These are phyloP conservation scores for Persicaria tinctoria DNA, from an alignment of 148 eudicot genomes.

Conservation along the genomic window DNA sequence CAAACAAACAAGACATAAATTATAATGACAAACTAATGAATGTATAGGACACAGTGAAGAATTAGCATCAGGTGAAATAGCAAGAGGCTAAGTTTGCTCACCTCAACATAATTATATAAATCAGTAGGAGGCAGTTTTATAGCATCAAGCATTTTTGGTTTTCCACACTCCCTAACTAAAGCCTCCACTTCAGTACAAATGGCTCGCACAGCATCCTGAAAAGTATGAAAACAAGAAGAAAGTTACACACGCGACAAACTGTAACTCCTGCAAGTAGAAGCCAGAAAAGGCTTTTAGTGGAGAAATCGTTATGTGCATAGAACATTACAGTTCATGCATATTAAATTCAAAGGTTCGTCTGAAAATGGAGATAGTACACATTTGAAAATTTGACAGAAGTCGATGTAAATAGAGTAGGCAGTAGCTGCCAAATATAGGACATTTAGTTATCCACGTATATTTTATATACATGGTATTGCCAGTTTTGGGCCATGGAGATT, in stretches of 20 bases:
- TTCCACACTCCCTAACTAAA: constrained; percentile 78
- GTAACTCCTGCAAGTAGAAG: constrained; percentile 2
- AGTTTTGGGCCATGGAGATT: too few relatives aligned
- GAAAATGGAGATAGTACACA: not conserved
- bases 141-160: constrained; percentile 90
- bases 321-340: not conserved
- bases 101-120: constrained; percentile 81
- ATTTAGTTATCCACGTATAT: too few relatives aligned
- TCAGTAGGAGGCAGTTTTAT: constrained; percentile 84
- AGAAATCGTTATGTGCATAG: not conserved
- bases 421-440: too few relatives aligned
- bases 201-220: constrained; percentile 66
- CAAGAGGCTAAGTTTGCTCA: constrained; percentile 20
- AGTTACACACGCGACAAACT: not conserved
- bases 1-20: not conserved
- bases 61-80: not conserved
- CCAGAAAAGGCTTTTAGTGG: not conserved
- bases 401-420: too few relatives aligned
- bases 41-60: not conserved
- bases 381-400: not conserved
- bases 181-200: constrained; percentile 81
- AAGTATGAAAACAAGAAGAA: constrained; percentile 4
- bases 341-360: not conserved
- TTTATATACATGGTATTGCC: too few relatives aligned
- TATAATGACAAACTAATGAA: not conserved